Base-by-base conservation (phyloP, 2,329 filamentous ascomycete species). In the Hypocrella siamensis region DNA sequence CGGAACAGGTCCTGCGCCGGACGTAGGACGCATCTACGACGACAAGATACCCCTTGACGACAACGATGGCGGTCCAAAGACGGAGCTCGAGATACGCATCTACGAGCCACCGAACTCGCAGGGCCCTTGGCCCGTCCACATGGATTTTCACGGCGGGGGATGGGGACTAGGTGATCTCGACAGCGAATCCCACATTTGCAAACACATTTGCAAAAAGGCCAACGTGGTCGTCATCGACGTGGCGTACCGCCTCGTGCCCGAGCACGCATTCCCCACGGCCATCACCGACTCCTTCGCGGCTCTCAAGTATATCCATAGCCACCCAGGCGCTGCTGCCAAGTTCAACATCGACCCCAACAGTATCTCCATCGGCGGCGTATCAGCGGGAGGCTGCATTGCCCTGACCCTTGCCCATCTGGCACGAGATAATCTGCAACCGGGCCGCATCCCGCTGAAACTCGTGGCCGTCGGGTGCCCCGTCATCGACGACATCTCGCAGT, bases 181-280 rank as follows among this genome's bases (percentile, higher is more conserved):
- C 15, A 65, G 61, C 1, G 64, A 67, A 46, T 48, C 55, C 3
- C 56, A 63, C 38, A 58, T 66, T 34, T 65, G 61, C 52, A 51
- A 53, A 31, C 60, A 65, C 39, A 50, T 67, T 17, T 62, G 56
- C 44, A 47, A 51, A 18, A 48, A 55, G 28, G 57, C 56, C 16
- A 48, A 51, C 17, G 61, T 63, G 18, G 53, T 51, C 11, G 61
- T 68, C 18, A 52, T 70, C 33, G 60, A 66, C 39, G 58, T 68
- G 9, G 62, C 46, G n/a, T 70, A 69, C 40, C 57, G 65, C 4
- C 54, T 67, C 2, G 59, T 65, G 0, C 65, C 65, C 7, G 63
- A 68, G 42, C 43, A 57, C 38, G 46, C 57, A 5, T 67, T 63
- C 35, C 65, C 65, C n/a, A 54, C 55, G 11, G 52, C 51, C 19